Evolutionary conservation across 1,284 basidiomycete genomes (phyloP), one percentile per base, ranked within the genome.

Genomic region (Tilletia setariae): DNA sequence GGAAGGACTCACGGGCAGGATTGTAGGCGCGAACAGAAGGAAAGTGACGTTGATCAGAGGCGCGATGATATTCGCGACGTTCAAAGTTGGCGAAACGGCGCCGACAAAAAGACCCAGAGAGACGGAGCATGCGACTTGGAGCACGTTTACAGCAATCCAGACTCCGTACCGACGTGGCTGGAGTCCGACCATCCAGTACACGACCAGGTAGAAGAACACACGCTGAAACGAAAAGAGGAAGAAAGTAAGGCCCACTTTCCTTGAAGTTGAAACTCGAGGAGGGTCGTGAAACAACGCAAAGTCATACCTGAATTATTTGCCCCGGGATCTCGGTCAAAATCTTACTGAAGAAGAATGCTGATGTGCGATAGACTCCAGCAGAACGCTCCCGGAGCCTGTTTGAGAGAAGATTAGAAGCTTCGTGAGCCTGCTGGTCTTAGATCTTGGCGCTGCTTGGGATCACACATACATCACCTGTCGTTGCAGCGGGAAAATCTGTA

Each of bases 1-100:
- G 68, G 7, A 23, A 7, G 19, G 16, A 49, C 46, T 49, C 46
- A 49, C 46, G 9, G 76, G 76, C 2, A 77, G 56, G 9, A 77
- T 62, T 40, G 75, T 76, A 2, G 74, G 73, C 28, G 75, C 76
- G 19, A 77, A 77, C 11, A 77, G 72, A 1, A 77, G 67, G 63
- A 74, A 76, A 64, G 76, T 56, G 44, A 77, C 76, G 66, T 74
- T 77, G 69, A 77, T 74, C 21, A 76, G 67, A 19, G 76, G 76
- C 11, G 76, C 76, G 40, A 77, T 70, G 43, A 77, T 71, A 53
- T 74, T 75, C 19, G 74, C 75, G 1, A 75, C 53, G 23, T 76
- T 72, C 42, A 76, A 72, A 9, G 49, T 67, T 1, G 67, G 66
- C 13, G 72, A 67, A 2, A 72, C 70, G 35, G 69, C 70, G 1